Evolutionary conservation across 2,329 filamentous ascomycete genomes (phyloP).

Genomic region (Thielaviopsis ethacetica): DNA sequence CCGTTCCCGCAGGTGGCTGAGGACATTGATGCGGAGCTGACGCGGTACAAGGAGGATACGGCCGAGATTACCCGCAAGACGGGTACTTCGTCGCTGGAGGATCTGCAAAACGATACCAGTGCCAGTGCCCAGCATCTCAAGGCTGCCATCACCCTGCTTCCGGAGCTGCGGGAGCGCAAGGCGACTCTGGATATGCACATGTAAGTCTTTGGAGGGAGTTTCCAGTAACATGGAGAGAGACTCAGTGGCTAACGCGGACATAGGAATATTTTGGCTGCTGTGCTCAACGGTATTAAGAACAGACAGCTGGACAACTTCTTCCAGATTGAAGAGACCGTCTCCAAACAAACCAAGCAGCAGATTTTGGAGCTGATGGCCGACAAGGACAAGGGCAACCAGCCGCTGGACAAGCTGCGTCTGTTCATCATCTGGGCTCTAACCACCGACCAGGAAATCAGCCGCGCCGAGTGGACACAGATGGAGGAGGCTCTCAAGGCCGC

Average conservation of each 20-base stretch:
- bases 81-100: constrained; percentile 79
- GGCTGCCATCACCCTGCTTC: constrained; percentile 81
- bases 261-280: constrained; percentile 65
- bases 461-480: constrained; percentile 70
- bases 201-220: constrained; percentile 32
- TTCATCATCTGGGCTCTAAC: constrained; percentile 97
- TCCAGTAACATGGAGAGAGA: neutral
- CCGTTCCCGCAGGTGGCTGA: constrained; percentile 95
- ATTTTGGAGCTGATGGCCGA: constrained; percentile 78
- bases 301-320: constrained; percentile 93
- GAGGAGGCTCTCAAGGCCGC: constrained; percentile 65
- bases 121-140: constrained; percentile 89
- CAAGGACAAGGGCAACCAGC: constrained; percentile 62
- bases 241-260: neutral
- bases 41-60: constrained; percentile 88
- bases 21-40: constrained; percentile 85
- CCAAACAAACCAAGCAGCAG: constrained; percentile 79
- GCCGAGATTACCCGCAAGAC: constrained; percentile 91
- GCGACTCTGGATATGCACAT: constrained; percentile 95
- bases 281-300: constrained; percentile 69
- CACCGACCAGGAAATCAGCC: constrained; percentile 73
- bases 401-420: constrained; percentile 75
- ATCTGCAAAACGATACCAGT: constrained; percentile 76
- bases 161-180: constrained; percentile 84
- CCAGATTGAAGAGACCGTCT: constrained; percentile 82